A percentile compares a stretch with the other conserved stretches of the same genome.
Conservation (phyloP, 352 stramenopile species). For the Phytophthora capsici region DNA sequence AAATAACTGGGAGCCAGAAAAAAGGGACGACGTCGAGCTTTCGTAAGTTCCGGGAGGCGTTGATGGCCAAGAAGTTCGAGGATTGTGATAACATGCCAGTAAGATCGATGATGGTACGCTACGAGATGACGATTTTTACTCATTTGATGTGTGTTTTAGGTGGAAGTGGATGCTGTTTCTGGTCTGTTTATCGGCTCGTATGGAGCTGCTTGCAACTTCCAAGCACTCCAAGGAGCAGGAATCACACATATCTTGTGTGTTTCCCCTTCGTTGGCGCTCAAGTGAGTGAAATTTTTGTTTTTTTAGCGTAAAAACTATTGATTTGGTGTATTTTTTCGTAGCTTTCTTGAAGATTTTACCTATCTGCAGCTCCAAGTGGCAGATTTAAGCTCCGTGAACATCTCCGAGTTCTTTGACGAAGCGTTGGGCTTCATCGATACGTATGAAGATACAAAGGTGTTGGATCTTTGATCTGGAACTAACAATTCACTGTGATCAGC, state of each 20-base stretch:
- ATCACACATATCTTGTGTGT: slow-evolving; percentile 76
- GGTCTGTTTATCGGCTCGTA: slow-evolving; percentile 77
- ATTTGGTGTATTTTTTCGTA: slow-evolving; percentile 6
- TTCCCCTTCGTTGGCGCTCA: slow-evolving; percentile 44
- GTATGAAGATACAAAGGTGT: slow-evolving; percentile 19
- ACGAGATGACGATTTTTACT: background rate
- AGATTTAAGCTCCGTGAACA: slow-evolving; percentile 46
- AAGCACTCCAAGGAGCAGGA: slow-evolving; percentile 38
- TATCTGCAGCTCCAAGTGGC: slow-evolving; percentile 64
- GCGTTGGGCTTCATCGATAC: slow-evolving; percentile 69
- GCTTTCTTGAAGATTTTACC: slow-evolving; percentile 56
- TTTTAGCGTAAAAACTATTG: background rate
- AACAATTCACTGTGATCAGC: slow-evolving; percentile 19
- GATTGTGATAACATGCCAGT: slow-evolving; percentile 53
- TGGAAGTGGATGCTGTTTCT: slow-evolving; percentile 32
- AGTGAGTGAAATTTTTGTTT: slow-evolving; percentile 34
- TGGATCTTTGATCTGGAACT: background rate
- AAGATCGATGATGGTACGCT: slow-evolving; percentile 11
- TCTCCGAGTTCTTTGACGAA: slow-evolving; percentile 52
- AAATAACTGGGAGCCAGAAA: slow-evolving; percentile 4
- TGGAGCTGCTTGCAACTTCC: slow-evolving; percentile 59
- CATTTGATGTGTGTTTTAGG: slow-evolving; percentile 13
- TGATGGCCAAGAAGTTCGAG: slow-evolving; percentile 64
- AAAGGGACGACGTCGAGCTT: slow-evolving; percentile 38
- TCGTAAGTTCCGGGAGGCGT: slow-evolving; percentile 63